Evolutionary conservation across 2,329 filamentous ascomycete genomes (phyloP).

Genomic region (Claviceps sp.): DNA sequence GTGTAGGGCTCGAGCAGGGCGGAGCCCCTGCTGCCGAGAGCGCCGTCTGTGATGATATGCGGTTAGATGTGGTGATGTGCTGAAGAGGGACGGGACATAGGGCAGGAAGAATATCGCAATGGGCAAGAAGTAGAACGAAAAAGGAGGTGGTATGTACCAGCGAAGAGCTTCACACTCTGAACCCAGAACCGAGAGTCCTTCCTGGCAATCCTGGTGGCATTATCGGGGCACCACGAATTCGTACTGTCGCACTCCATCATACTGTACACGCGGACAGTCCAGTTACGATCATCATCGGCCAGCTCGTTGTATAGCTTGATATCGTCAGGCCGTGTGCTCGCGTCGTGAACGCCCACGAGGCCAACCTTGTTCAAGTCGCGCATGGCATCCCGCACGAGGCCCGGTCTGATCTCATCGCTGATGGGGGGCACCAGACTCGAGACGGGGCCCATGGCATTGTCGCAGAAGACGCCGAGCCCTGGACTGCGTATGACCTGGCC

Average conservation of each 20-base stretch:
- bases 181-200: conserved; percentile 39
- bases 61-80: not conserved
- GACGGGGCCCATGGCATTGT: conserved; percentile 57
- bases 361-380: conserved; percentile 47
- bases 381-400: conserved; percentile 48
- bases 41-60: conserved; percentile 40
- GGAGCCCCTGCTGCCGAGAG: conserved; percentile 57
- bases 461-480: conserved; percentile 56
- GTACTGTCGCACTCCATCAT: conserved; percentile 54
- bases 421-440: conserved; percentile 44
- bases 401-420: conserved; percentile 34
- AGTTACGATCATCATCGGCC: conserved; percentile 29
- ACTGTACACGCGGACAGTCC: conserved; percentile 50
- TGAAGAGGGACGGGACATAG: too few species aligned
- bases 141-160: conserved; percentile 29
- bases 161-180: conserved; percentile 56
- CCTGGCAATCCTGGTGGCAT: conserved; percentile 29
- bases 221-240: conserved; percentile 45
- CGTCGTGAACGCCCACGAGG: conserved; percentile 56
- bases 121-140: not conserved
- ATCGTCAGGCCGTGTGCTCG: conserved; percentile 43
- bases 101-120: too few species aligned
- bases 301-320: conserved; percentile 41
- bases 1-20: conserved; percentile 58
- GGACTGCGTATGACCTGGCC: conserved; percentile 50